Conservation (phyloP, 441 rosid genomes). For the Arabidopsis hybrid region DNA sequence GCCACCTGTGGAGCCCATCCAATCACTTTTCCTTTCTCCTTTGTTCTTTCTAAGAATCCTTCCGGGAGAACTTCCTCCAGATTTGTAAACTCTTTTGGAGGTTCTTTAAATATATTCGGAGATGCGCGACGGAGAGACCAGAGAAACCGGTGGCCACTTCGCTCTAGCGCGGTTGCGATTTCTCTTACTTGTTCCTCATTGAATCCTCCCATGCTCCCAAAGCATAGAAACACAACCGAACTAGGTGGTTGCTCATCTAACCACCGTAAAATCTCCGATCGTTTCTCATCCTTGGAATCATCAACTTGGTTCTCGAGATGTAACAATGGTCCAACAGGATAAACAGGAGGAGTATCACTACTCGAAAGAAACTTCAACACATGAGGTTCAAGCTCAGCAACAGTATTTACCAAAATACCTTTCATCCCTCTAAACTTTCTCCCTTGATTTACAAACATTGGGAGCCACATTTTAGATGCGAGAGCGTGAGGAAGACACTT, state of each 20-base stretch:
- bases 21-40: conserved; percentile 47
- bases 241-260: conserved; percentile 53
- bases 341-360: conserved; percentile 44
- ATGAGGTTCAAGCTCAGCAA: conserved; percentile 53
- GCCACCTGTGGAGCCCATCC: conserved; percentile 66
- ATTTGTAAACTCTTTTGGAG: conserved; percentile 21
- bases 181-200: conserved; percentile 48
- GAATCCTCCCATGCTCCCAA: conserved; percentile 65
- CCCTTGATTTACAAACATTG: fast-evolving
- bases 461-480: conserved; percentile 6
- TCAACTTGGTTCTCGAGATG: conserved; percentile 14
- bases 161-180: conserved; percentile 51
- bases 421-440: conserved; percentile 39
- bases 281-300: conserved; percentile 24
- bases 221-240: conserved; percentile 65
- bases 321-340: conserved; percentile 61
- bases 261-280: conserved; percentile 47
- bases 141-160: conserved; percentile 43
- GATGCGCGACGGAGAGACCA: conserved; percentile 57
- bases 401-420: conserved; percentile 62
- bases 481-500: conserved; percentile 41
- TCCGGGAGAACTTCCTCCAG: conserved; percentile 44
- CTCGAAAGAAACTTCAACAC: conserved; percentile 33
- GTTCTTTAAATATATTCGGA: conserved; percentile 1
- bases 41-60: conserved; percentile 50